These are phyloP conservation scores for Pseudohyphozyma bogoriensis DNA, from an alignment of 768 basidiomycete genomes.

Conservation along the genomic window DNA sequence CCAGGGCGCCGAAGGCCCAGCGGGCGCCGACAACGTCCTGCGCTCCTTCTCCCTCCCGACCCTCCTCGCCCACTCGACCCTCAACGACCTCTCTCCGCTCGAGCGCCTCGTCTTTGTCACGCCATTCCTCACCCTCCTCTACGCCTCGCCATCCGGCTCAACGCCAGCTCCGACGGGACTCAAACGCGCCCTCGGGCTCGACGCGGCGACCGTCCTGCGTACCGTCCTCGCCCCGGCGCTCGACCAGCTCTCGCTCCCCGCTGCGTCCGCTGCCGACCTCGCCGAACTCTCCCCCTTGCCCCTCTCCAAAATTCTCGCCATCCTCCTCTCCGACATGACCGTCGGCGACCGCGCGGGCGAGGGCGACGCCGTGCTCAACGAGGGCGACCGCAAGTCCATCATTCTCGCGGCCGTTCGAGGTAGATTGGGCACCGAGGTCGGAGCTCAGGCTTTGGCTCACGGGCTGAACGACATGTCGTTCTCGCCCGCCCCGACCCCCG, in stretches of 20 bases:
- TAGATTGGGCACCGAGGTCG: constrained; percentile 13
- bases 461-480: constrained; percentile 26
- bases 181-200: constrained; percentile 45
- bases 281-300: constrained; percentile 65
- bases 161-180: constrained; percentile 41
- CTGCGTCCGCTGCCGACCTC: constrained; percentile 48
- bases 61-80: constrained; percentile 61
- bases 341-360: background rate
- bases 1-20: constrained; percentile 45
- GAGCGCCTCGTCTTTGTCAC: constrained; percentile 69
- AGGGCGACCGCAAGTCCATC: constrained; percentile 10
- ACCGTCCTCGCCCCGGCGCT: constrained; percentile 40
- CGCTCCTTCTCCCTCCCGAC: constrained; percentile 71
- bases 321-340: constrained; percentile 55
- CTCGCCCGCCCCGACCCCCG: background rate
- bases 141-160: constrained; percentile 21
- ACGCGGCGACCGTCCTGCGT: constrained; percentile 60
- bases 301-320: constrained; percentile 66
- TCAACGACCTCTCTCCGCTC: constrained; percentile 56
- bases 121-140: constrained; percentile 54
- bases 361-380: constrained; percentile 1
- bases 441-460: constrained; percentile 20
- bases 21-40: constrained; percentile 62
- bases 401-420: constrained; percentile 10
- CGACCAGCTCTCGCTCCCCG: background rate